Conservation (phyloP, 345 rosid species). For the Gossypium stocksii region DNA sequence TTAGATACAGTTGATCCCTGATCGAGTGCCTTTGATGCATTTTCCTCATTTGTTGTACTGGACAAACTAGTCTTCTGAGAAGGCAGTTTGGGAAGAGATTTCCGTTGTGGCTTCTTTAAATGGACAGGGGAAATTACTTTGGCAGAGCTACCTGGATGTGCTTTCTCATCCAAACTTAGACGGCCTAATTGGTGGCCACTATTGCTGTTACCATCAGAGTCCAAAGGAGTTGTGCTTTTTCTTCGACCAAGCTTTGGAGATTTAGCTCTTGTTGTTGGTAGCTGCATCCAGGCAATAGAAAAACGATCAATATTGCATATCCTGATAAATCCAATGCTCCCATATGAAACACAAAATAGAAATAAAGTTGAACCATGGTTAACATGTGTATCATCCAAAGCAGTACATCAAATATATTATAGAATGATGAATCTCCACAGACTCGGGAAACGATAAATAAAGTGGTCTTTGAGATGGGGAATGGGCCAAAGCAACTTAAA, state of each 20-base stretch:
- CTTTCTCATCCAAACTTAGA: slow-evolving; percentile 70
- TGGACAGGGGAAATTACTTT: slow-evolving; percentile 47
- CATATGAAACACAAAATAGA: background rate
- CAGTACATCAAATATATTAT: background rate
- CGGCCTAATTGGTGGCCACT: slow-evolving; percentile 35
- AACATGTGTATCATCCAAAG: background rate
- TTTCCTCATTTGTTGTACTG: slow-evolving; percentile 17
- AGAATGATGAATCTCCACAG: background rate
- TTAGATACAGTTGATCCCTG: slow-evolving; percentile 18
- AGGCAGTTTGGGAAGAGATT: slow-evolving; percentile 87
- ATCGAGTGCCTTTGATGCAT: slow-evolving; percentile 18
- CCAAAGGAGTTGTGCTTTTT: slow-evolving; percentile 45
- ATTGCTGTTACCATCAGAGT: slow-evolving; percentile 44
- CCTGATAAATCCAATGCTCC: background rate
- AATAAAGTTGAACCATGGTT: background rate
- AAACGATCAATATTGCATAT: slow-evolving; percentile 1
- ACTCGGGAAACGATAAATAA: background rate
- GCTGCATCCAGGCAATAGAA: slow-evolving; percentile 39
- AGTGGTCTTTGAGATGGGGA: background rate
- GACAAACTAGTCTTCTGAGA: slow-evolving; percentile 60
- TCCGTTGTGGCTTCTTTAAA: slow-evolving; percentile 62
- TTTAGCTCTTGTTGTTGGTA: slow-evolving; percentile 91
- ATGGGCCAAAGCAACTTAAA: background rate
- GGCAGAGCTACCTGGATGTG: slow-evolving; percentile 30
- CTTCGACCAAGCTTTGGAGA: slow-evolving; percentile 96